These are phyloP conservation scores for Citrullus mucosospermus DNA, from an alignment of 306 rosid species.

Conservation along the genomic window DNA sequence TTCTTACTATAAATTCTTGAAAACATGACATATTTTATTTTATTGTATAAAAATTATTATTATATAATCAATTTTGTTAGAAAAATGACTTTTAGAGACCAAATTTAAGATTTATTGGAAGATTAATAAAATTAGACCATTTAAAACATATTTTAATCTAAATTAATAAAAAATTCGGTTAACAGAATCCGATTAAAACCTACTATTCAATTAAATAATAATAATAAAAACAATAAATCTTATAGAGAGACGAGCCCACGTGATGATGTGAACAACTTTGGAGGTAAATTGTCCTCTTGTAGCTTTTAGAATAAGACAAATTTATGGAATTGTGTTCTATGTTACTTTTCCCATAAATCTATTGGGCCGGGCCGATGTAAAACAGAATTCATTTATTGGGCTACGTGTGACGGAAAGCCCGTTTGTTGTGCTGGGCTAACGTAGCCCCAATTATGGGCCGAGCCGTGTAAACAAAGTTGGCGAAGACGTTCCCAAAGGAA, in stretches of 20 bases:
- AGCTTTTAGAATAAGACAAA: neutral
- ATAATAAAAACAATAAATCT: no score
- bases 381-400: neutral
- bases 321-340: neutral
- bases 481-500: neutral
- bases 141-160: no score
- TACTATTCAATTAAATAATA: no score
- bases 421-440: neutral
- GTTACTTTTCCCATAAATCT: neutral
- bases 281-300: neutral
- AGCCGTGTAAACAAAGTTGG: neutral
- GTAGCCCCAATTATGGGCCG: neutral
- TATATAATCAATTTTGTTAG: no score
- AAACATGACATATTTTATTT: no score
- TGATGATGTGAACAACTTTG: neutral
- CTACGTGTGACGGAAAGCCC: neutral
- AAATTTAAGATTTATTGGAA: no score
- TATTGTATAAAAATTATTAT: no score
- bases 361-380: neutral
- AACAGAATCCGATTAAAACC: no score
- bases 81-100: no score
- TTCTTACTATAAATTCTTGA: no score
- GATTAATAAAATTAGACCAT: no score
- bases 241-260: neutral
- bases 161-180: no score